Base-by-base conservation (phyloP, 441 rosid species). In the Adansonia gregorii region DNA sequence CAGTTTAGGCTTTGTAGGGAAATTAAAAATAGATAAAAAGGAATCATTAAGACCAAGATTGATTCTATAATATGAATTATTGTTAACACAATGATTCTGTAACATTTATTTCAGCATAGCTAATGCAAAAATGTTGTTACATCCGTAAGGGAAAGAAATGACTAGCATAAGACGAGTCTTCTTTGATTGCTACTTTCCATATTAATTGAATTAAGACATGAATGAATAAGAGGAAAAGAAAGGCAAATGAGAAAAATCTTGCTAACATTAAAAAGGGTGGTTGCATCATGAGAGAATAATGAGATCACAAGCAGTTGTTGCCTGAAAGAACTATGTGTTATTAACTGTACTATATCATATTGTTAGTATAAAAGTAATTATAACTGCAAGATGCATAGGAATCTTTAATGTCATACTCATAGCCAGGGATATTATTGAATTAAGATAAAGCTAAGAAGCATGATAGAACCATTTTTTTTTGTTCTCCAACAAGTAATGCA, bases 391-490 rank as follows among this genome's bases (percentile, higher is more conserved):
- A 20, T 24, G 4, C 14, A 41, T 0, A 66, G 24, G 22, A 66
- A 66, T 66, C 17, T 17, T 24, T 8, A 43, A 66, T 8, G 14
- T 24, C 24, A 41, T 9, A 3, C 27, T 8, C 27, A 17, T 41
- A 66, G 24, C 70, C 12, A 9, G 15, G 52, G 27, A n/a, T 43
- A 41, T 19, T 15, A 66, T 66, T 15, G 43, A 41, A 43, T 66
- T 66, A 66, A 41, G 31, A 43, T 14, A 2, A 66, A 66, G 51
- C 4, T 43, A 41, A 41, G 24, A 66, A 64, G 56, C 35, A 22
- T 69, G 22, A 6, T 49, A 24, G 45, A 27, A 69, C 12, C 73
- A 14, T 51, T 70, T 70, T 70, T 70, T 24, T 7, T 48, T 51
- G 74, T 52, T 70, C 17, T 17, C 41, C 11, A 69, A 51, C 15